Base-by-base conservation (phyloP, 2,329 filamentous ascomycete genomes). In the Phaeophleospora eucalypticola region DNA sequence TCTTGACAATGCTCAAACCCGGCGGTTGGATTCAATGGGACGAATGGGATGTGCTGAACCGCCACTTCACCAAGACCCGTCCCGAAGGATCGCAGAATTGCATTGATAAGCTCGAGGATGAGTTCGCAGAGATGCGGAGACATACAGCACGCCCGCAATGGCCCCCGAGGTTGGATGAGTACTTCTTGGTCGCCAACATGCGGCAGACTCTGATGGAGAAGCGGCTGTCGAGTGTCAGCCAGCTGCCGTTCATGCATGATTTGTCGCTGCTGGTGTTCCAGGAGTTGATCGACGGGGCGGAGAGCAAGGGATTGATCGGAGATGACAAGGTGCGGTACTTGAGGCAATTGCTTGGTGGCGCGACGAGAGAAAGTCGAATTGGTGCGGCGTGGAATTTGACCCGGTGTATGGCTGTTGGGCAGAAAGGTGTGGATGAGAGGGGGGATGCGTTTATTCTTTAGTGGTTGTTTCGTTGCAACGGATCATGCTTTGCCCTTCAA, bases 351-450 rank as follows among this genome's bases (percentile, higher is more conserved):
- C 36, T 56, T 4, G 53, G 49, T 8, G 53, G 53, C 8, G 53
- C 53, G 6, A 54, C 47, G 19, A 41, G 52, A 35, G 53, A 56
- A 19, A 56, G 53, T 17, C 41, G 53, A 34, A 40, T 32, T 17
- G 53, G 53, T 6, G 53, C 51, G n/a, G 53, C 51, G 4, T 56
- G 51, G 53, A 56, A 56, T 32, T 33, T 56, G 41, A 56, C 53
- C 10, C 41, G 53, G 37, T 56, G 53, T 35, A 56, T 56, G 53
- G 49, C 51, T 2, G 36, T 56, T 14, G 53, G 51, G 2, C 46
- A 51, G 40, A 56, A 56, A 29, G 40, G 36, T 4, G 4, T 45
- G 2, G 46, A 44, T 41, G 48, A 48, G 20, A 38, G 48, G 20
- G 32, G 21, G 16, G 24, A 48, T 20, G 46, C 48, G 7, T 56